A percentile compares a stretch with the other conserved stretches of the same genome.
phyloP scores from a whole-genome alignment of 2,329 filamentous ascomycete species.

The Ascochyta pisi region DNA sequence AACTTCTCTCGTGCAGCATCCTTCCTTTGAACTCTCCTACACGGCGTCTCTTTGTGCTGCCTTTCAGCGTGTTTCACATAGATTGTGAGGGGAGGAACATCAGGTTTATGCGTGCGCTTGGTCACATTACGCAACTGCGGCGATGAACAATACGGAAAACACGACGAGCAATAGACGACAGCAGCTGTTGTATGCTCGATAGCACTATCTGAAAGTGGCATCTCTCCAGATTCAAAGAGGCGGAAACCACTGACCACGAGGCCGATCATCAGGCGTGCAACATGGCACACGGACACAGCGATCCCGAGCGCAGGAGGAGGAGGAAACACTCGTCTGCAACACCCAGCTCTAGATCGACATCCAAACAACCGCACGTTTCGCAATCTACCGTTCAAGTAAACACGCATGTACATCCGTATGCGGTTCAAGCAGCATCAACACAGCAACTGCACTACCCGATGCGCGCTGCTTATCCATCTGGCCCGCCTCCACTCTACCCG shows the following conservation, averaged over 20 bases:
- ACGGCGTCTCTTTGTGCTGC: slow-evolving; percentile 7
- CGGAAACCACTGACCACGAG: no score
- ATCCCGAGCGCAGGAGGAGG: slow-evolving; percentile 14
- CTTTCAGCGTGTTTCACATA: slow-evolving; percentile 6
- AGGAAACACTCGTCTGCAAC: slow-evolving; percentile 10
- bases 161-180: slow-evolving; percentile 12
- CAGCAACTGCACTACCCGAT: slow-evolving; percentile 22
- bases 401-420: slow-evolving; percentile 5
- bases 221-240: no score
- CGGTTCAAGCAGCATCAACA: slow-evolving; percentile 20
- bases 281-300: slow-evolving; percentile 13
- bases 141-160: slow-evolving; percentile 13
- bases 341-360: slow-evolving; percentile 1
- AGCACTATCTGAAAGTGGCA: background rate
- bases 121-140: slow-evolving; percentile 9
- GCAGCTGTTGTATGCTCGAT: slow-evolving; percentile 15
- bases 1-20: background rate
- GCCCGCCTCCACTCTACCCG: slow-evolving; percentile 19
- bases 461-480: slow-evolving; percentile 12
- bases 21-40: background rate
- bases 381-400: slow-evolving; percentile 5
- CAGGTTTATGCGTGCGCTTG: slow-evolving; percentile 7
- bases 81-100: slow-evolving; percentile 1
- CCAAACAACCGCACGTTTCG: slow-evolving; percentile 7
- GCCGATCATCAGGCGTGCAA: background rate